These are phyloP conservation scores for Fraxinus ornus DNA, from an alignment of 305 asterid genomes.

Conservation along the genomic window DNA sequence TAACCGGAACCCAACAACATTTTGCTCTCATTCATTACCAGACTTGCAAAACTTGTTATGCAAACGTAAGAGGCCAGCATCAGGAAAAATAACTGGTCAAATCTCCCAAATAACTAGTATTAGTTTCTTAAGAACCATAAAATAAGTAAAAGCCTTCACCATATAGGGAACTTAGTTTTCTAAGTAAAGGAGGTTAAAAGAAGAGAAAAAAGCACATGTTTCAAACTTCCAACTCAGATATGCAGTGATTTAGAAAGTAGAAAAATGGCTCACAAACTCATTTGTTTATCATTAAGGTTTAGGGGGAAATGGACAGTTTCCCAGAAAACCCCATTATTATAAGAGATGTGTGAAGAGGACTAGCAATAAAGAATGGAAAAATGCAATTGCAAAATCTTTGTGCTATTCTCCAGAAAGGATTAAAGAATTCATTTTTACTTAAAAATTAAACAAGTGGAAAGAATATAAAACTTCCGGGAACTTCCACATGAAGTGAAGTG, in stretches of 20 bases:
- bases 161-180: not conserved
- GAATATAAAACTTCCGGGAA: not conserved
- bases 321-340: not conserved
- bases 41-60: not conserved
- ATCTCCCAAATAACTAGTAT: not conserved
- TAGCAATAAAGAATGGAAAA: not conserved
- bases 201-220: not conserved
- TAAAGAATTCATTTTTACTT: not conserved
- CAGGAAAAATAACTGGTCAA: not conserved
- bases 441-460: not conserved
- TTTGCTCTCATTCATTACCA: not conserved
- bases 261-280: not conserved
- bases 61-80: not conserved
- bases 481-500: not conserved
- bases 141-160: not conserved
- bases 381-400: not conserved
- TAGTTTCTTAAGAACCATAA: not conserved
- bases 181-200: not conserved
- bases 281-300: not conserved
- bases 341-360: not conserved
- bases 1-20: not conserved
- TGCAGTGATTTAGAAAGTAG: not conserved
- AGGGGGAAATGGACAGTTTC: not conserved
- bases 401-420: not conserved
- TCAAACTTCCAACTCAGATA: not conserved